These are phyloP conservation scores for Aureobasidium sp. DNA, from an alignment of 2,329 filamentous ascomycete genomes.

Conservation along the genomic window DNA sequence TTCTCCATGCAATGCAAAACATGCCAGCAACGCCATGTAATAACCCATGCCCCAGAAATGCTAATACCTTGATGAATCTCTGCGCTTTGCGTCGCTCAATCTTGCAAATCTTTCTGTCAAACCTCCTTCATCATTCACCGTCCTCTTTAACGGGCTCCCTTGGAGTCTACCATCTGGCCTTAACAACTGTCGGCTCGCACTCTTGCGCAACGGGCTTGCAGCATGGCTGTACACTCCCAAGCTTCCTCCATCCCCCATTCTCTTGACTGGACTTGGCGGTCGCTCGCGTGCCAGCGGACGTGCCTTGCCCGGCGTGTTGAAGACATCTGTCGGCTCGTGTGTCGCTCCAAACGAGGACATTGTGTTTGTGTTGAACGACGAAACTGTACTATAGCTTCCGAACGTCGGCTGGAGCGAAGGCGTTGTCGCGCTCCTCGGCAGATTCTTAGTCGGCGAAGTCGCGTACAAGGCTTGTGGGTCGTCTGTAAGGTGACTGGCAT, in stretches of 20 bases:
- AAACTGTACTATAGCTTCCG: slow-evolving; percentile 18
- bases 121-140: slow-evolving; percentile 31
- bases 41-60: not conserved
- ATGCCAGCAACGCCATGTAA: not conserved
- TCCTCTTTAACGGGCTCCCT: slow-evolving; percentile 40
- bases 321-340: slow-evolving; percentile 27
- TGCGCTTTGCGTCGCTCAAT: slow-evolving; percentile 21
- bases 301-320: slow-evolving; percentile 32
- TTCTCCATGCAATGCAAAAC: not conserved
- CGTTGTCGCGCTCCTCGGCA: slow-evolving; percentile 55
- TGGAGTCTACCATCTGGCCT: slow-evolving; percentile 24
- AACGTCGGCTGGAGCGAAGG: slow-evolving; percentile 42
- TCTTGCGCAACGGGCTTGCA: slow-evolving; percentile 76
- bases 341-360: slow-evolving; percentile 20
- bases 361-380: slow-evolving; percentile 16
- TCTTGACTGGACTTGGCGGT: slow-evolving; percentile 18
- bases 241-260: slow-evolving; percentile 58
- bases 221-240: slow-evolving; percentile 74
- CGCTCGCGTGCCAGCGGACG: slow-evolving; percentile 26
- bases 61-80: slow-evolving; percentile 8
- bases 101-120: slow-evolving; percentile 19
- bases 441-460: slow-evolving; percentile 17
- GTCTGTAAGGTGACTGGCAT: slow-evolving; percentile 43
- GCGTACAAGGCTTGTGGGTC: slow-evolving; percentile 13
- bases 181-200: slow-evolving; percentile 47